A percentile compares a stretch with the other conserved stretches of the same genome.
phyloP scores from a whole-genome alignment of 176 grass and related monocot genomes.

The Carex myosuroides region DNA sequence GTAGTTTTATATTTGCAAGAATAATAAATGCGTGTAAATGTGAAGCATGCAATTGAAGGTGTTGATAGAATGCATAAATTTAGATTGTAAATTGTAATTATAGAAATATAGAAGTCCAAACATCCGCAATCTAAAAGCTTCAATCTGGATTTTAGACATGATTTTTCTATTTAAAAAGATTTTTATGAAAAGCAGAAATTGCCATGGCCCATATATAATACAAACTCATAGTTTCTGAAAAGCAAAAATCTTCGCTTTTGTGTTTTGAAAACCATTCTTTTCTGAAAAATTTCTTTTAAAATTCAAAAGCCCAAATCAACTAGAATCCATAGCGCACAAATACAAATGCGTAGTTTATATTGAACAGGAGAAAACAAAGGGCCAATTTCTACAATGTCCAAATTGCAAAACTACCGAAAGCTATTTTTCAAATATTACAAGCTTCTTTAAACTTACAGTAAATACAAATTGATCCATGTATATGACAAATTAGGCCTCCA shows the following conservation, averaged over 20 bases:
- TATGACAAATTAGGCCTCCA: not conserved
- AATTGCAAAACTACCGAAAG: slow-evolving; percentile 12
- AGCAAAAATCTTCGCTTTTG: not conserved
- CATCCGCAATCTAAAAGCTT: not conserved
- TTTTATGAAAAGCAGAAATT: not conserved
- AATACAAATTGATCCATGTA: slow-evolving; percentile 5
- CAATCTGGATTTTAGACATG: not conserved
- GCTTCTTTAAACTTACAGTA: not conserved
- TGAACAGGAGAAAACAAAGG: not conserved
- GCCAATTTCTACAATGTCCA: not conserved
- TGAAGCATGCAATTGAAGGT: not conserved
- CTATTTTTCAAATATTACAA: slow-evolving; percentile 15
- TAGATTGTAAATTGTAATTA: not conserved
- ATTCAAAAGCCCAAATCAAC: not conserved
- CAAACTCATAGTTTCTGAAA: not conserved
- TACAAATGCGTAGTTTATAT: too few relatives aligned
- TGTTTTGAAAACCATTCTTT: not conserved
- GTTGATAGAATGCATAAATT: not conserved
- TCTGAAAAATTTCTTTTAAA: not conserved
- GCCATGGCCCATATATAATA: not conserved
- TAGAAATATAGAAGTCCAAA: not conserved
- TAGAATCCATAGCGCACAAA: too few relatives aligned
- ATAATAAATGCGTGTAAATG: too few relatives aligned
- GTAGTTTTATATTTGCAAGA: too few relatives aligned
- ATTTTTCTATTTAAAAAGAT: not conserved